Conservation (phyloP, 768 basidiomycete species). For the Pleurotus giganteus region DNA sequence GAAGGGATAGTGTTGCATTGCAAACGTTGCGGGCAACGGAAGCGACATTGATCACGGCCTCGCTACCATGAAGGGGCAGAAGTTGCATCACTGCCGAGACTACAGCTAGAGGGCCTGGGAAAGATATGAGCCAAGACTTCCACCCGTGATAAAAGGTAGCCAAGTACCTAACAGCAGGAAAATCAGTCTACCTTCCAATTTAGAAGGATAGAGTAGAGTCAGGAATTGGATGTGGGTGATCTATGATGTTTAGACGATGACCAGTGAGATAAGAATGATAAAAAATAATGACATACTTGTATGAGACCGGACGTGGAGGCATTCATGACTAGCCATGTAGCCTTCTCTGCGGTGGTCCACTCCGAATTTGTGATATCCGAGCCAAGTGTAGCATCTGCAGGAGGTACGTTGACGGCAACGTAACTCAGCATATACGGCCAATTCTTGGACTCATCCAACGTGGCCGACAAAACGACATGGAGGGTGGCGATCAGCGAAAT, state of each 20-base stretch:
- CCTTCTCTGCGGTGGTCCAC: constrained; percentile 68
- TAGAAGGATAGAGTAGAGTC: constrained; percentile 90
- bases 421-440: constrained; percentile 99
- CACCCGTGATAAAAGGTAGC: not conserved
- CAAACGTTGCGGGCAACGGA: constrained; percentile 87
- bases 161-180: constrained; percentile 66
- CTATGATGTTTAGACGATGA: constrained; percentile 33
- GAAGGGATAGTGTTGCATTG: constrained; percentile 93
- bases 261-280: not conserved
- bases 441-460: constrained; percentile 57
- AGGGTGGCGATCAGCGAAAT: constrained; percentile 76
- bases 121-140: not conserved
- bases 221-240: constrained; percentile 98
- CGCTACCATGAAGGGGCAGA: constrained; percentile 56
- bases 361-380: constrained; percentile 23
- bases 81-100: constrained; percentile 83
- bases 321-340: constrained; percentile 86
- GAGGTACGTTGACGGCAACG: constrained; percentile 77
- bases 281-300: constrained; percentile 54
- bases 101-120: constrained; percentile 77
- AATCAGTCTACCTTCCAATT: constrained; percentile 83
- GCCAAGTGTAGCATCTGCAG: constrained; percentile 26
- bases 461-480: constrained; percentile 64
- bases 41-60: constrained; percentile 49
- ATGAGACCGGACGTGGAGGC: constrained; percentile 81